Conservation (phyloP, 2,329 filamentous ascomycete species). For the Botrytis paeoniae region DNA sequence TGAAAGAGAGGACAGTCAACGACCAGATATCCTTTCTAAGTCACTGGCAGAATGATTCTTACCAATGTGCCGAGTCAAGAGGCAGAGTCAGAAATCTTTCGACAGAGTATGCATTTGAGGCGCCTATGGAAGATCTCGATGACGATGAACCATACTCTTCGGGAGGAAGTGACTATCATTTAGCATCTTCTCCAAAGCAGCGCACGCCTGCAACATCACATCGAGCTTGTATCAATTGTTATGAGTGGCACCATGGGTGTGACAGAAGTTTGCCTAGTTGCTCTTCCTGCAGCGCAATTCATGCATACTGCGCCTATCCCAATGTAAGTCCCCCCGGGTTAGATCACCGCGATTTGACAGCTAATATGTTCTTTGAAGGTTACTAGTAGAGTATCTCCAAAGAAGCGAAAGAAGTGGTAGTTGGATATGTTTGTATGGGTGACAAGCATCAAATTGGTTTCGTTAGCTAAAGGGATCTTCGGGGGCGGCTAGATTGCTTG, state of each 20-base stretch:
- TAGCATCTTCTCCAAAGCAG: neutral
- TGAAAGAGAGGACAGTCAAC: neutral
- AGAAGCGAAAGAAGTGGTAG: neutral
- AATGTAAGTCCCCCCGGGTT: neutral
- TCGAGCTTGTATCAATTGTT: neutral
- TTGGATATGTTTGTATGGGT: neutral
- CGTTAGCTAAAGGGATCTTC: neutral
- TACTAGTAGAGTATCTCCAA: neutral
- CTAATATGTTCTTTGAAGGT: constrained; percentile 4
- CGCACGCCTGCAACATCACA: neutral
- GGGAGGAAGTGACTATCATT: neutral
- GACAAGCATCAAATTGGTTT: neutral
- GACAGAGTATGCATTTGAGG: neutral
- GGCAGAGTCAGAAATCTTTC: neutral
- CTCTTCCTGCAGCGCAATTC: neutral
- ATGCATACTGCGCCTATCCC: constrained; percentile 2
- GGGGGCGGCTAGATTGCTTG: neutral
- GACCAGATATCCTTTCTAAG: neutral
- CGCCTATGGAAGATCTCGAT: neutral
- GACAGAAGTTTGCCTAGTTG: neutral
- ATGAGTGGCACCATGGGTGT: neutral
- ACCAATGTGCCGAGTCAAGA: neutral
- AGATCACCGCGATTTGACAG: neutral
- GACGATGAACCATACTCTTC: neutral
- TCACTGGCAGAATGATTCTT: neutral